Evolutionary conservation across 2,329 filamentous ascomycete species (phyloP).

Genomic region (Colletotrichum australisinense): DNA sequence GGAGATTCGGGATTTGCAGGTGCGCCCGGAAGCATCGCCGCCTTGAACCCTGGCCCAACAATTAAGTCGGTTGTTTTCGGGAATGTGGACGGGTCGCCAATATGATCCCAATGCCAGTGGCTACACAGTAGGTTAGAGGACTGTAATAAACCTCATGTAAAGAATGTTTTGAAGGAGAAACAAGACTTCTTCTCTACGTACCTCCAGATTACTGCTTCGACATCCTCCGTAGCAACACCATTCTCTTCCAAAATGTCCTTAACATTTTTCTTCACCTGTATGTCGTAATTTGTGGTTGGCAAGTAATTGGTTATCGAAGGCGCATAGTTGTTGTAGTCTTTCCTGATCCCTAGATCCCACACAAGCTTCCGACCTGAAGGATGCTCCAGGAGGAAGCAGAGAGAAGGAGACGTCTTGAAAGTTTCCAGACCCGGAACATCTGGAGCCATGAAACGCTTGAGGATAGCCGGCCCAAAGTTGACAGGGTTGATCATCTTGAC

Average conservation of each 20-base stretch:
- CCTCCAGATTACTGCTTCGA: background rate
- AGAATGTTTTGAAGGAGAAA: background rate
- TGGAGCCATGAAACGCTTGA: constrained; percentile 52
- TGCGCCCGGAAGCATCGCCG: background rate
- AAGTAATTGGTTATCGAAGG: background rate
- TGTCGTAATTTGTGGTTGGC: background rate
- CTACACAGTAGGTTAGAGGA: background rate
- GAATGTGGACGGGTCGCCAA: background rate
- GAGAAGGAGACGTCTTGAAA: constrained; percentile 43
- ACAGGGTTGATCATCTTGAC: constrained; percentile 51
- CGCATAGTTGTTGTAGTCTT: background rate
- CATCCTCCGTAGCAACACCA: background rate
- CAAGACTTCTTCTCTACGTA: background rate
- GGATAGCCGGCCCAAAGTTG: constrained; percentile 51
- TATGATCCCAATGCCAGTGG: background rate
- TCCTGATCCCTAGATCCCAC: constrained; percentile 40
- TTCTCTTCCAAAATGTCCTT: background rate
- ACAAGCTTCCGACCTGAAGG: constrained; percentile 42
- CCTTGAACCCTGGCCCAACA: background rate
- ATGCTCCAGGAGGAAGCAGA: constrained; percentile 45
- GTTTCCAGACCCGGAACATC: constrained; percentile 47
- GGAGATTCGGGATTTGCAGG: background rate
- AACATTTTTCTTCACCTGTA: background rate
- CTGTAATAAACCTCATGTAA: background rate
- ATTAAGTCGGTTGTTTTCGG: background rate